A percentile compares a stretch with the other conserved stretches of the same genome.
phyloP scores from a whole-genome alignment of 2,329 filamentous ascomycete species.

The Graphium sp. region DNA sequence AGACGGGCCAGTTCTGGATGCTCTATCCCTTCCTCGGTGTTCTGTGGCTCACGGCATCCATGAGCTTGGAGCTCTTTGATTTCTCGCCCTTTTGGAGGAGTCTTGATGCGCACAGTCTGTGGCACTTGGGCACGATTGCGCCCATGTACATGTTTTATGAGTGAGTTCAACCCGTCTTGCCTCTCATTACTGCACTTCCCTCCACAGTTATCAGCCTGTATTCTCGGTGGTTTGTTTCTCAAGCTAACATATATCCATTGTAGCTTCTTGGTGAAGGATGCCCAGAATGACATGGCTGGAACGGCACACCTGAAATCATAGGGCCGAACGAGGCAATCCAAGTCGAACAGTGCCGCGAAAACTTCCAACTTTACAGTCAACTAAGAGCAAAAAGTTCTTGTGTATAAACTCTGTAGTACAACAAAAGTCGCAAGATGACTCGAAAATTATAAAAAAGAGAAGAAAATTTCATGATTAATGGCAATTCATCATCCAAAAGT shows the following conservation, averaged over 20 bases:
- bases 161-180: slow-evolving; percentile 39
- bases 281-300: slow-evolving; percentile 62
- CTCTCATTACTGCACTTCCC: background rate
- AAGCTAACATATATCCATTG: too few relatives aligned
- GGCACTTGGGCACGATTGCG: slow-evolving; percentile 85
- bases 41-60: slow-evolving; percentile 78
- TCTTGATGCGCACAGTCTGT: slow-evolving; percentile 86
- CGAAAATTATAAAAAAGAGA: too few relatives aligned
- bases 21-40: slow-evolving; percentile 84
- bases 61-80: slow-evolving; percentile 91
- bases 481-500: too few relatives aligned
- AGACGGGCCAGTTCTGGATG: slow-evolving; percentile 60
- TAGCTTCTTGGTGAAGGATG: slow-evolving; percentile 77
- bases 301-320: too few relatives aligned
- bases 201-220: background rate
- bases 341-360: background rate
- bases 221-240: slow-evolving; percentile 6
- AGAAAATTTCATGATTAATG: too few relatives aligned
- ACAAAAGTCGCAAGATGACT: too few relatives aligned
- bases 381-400: too few relatives aligned
- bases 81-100: slow-evolving; percentile 72
- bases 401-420: too few relatives aligned
- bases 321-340: too few relatives aligned
- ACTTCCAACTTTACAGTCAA: too few relatives aligned
- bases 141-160: slow-evolving; percentile 88